Base-by-base conservation (phyloP, 176 grass and related monocot genomes). In the Rhipidocladum racemiflorum region DNA sequence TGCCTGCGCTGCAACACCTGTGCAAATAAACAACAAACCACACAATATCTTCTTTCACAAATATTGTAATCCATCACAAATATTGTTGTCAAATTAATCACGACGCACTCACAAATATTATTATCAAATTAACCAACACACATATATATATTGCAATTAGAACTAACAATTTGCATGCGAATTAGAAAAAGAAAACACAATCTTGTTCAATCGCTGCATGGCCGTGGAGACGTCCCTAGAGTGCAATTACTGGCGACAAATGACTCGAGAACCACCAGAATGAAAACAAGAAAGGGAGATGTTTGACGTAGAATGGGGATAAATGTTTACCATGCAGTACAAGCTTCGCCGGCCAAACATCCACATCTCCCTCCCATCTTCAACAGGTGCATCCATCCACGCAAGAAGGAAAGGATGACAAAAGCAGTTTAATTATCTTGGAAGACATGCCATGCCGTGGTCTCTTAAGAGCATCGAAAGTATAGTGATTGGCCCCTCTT, bases 331-430 rank as follows among this genome's bases (percentile, higher is more conserved):
- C 76, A 78, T 48, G 68, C 64, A 46, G 42, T 20, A 11, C 15
- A 82, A 53, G 76, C 48, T 70, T 74, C 83, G 84, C 75, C 38
- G 81, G 80, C 76, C 55, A 72, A 40, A 81, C 76, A 76, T 91
- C 89, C 38, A 91, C 85, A 17, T 91, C 85, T 50, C 9, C 18
- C 85, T 50, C 9, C 18, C 27, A 11, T 36, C 55, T 68, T 17
- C 56, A 27, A 17, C 36, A 2, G 32, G 38, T 25, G 38, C 72
- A 45, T 23, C 69, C 69, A 68, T 76, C 54, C 72, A 56, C 28
- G 21, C 54, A 29, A 44, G 50, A 34, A 46, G 4, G 34, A 55
- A 39, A 38, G 27, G 65, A 46, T 61, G 25, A 69, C 36, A 61
- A 13, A 51, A 64, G 32, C 8, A 53, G 17, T 64, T 40, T 51